phyloP scores from a whole-genome alignment of 2,329 filamentous ascomycete species.

The Scedosporium dehoogii region DNA sequence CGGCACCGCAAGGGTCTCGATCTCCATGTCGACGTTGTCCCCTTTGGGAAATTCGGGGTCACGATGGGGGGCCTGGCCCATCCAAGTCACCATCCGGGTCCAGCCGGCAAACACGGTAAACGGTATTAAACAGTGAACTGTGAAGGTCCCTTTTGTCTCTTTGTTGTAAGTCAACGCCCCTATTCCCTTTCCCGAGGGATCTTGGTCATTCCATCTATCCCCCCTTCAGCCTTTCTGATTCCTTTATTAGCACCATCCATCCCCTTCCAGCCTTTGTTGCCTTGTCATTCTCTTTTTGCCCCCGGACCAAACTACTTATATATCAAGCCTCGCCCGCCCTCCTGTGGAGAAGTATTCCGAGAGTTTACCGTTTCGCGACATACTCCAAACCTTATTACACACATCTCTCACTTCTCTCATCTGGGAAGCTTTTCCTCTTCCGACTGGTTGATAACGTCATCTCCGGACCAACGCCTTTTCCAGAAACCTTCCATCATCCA shows the following conservation, averaged over 20 bases:
- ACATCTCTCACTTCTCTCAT: neutral
- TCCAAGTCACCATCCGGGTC: neutral
- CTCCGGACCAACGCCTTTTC: neutral
- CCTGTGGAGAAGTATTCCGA: neutral
- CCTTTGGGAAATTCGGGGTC: constrained; percentile 1
- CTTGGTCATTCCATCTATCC: neutral
- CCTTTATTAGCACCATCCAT: neutral
- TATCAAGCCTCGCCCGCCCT: neutral
- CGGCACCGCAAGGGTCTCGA: neutral
- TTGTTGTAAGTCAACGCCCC: neutral
- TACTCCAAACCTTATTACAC: neutral
- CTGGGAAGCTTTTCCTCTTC: neutral
- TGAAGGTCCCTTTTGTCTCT: too few species aligned
- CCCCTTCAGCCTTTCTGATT: neutral
- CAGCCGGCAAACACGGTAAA: neutral
- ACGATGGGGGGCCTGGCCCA: neutral
- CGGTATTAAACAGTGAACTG: neutral
- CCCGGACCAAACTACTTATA: neutral
- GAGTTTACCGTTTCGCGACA: neutral
- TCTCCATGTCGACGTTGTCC: neutral
- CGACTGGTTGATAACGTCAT: neutral
- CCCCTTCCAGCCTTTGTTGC: neutral
- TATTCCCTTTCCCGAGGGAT: neutral
- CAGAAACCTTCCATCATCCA: neutral
- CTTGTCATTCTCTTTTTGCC: neutral